Evolutionary conservation across 225 moss, liverwort and hornwort species (phyloP).

Genomic region (Lunularia cruciata): DNA sequence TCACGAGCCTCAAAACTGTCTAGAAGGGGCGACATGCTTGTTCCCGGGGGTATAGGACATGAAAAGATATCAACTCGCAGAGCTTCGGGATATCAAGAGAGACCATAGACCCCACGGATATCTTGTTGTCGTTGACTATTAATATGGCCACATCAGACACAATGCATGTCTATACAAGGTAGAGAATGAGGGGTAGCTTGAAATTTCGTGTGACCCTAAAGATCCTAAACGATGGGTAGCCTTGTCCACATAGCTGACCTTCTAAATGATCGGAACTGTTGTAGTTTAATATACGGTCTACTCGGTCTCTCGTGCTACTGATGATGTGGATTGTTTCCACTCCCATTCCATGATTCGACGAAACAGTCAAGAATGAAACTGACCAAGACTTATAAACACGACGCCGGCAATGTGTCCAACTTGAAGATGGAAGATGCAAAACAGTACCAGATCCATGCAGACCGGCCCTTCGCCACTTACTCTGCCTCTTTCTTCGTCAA

Average conservation of each 20-base stretch:
- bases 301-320: background rate
- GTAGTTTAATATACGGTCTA: background rate
- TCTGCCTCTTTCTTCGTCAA: constrained; percentile 85
- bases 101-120: too few relatives aligned
- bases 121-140: constrained; percentile 16
- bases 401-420: constrained; percentile 14
- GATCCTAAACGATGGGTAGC: constrained; percentile 8
- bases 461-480: background rate
- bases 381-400: constrained; percentile 16
- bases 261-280: background rate
- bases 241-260: constrained; percentile 13
- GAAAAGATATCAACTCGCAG: too few relatives aligned
- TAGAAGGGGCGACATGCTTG: too few relatives aligned
- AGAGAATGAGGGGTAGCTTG: background rate
- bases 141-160: constrained; percentile 10
- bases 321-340: constrained; percentile 8
- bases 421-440: background rate
- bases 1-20: too few relatives aligned
- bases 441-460: background rate
- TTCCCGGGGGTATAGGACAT: too few relatives aligned
- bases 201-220: background rate
- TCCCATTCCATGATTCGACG: background rate
- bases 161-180: constrained; percentile 22
- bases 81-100: too few relatives aligned
- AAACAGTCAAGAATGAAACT: constrained; percentile 8